These are phyloP conservation scores for Santalum album DNA, from an alignment of 164 flowering plant genomes.

Conservation along the genomic window DNA sequence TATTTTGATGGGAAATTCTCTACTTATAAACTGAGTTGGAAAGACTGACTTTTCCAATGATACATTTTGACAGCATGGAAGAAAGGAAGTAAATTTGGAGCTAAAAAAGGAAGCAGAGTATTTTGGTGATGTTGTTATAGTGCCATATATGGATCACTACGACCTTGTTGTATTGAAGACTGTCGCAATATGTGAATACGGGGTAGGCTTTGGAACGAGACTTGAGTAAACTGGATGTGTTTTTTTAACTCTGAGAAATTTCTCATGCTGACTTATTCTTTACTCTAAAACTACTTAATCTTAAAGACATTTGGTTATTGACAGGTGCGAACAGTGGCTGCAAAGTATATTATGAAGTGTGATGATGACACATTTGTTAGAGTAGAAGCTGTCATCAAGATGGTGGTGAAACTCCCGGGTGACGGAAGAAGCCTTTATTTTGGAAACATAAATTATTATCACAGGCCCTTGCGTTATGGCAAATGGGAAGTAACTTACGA, in stretches of 20 bases:
- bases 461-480: constrained; percentile 58
- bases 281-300: too few species aligned
- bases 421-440: constrained; percentile 42
- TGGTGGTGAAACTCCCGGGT: constrained; percentile 26
- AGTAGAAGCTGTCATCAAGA: constrained; percentile 44
- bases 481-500: constrained; percentile 78
- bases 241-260: background rate
- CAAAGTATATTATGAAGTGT: constrained; percentile 63
- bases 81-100: constrained; percentile 57
- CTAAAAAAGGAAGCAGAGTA: constrained; percentile 67
- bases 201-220: constrained; percentile 35
- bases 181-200: constrained; percentile 66
- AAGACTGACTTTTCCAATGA: background rate
- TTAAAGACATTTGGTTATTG: constrained; percentile 1
- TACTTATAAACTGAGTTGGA: background rate
- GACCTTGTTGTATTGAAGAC: constrained; percentile 73
- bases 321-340: constrained; percentile 43
- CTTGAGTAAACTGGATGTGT: background rate
- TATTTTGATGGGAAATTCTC: background rate
- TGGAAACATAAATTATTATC: constrained; percentile 63
- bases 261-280: too few species aligned
- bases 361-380: constrained; percentile 74
- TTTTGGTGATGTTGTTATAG: constrained; percentile 66
- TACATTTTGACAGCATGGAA: constrained; percentile 34
- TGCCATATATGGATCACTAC: constrained; percentile 71